A percentile compares a stretch with the other conserved stretches of the same genome.
phyloP scores from a whole-genome alignment of 306 rosid genomes.

The Vigna radiata region DNA sequence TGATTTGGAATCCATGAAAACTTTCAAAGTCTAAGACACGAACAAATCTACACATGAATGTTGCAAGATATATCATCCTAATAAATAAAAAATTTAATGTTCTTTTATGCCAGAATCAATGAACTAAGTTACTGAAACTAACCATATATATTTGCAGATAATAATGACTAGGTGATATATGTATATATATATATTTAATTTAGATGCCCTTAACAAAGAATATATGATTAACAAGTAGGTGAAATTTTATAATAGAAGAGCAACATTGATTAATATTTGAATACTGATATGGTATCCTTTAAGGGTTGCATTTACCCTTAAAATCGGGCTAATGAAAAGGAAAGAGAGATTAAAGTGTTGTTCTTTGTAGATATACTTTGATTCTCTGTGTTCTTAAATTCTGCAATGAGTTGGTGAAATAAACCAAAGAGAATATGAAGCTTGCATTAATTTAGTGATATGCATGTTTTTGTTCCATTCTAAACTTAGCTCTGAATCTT shows the following conservation, averaged over 20 bases:
- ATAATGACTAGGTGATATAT: slow-evolving; percentile 28
- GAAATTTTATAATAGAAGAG: slow-evolving; percentile 28
- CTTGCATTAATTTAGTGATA: no score
- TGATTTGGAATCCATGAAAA: slow-evolving; percentile 24
- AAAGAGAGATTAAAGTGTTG: slow-evolving; percentile 37
- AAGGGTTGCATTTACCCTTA: slow-evolving; percentile 49
- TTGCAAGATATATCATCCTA: slow-evolving; percentile 7
- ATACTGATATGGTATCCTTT: slow-evolving; percentile 48
- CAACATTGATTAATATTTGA: slow-evolving; percentile 42
- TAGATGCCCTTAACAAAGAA: slow-evolving; percentile 24
- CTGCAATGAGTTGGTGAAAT: slow-evolving; percentile 30
- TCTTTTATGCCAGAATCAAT: slow-evolving; percentile 28
- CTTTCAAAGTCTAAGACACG: slow-evolving; percentile 4
- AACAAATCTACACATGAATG: slow-evolving; percentile 13
- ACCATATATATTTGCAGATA: neutral
- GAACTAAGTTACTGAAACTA: neutral
- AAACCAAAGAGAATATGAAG: neutral
- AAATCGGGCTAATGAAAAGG: slow-evolving; percentile 39
- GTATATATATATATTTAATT: slow-evolving; percentile 25
- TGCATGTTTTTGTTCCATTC: neutral
- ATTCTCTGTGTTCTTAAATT: slow-evolving; percentile 35
- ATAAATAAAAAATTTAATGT: neutral
- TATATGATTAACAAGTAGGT: slow-evolving; percentile 20
- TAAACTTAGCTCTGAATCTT: neutral
- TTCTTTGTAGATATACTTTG: slow-evolving; percentile 44